Evolutionary conservation across 768 basidiomycete species (phyloP).

Genomic region (Boletus bicolor): DNA sequence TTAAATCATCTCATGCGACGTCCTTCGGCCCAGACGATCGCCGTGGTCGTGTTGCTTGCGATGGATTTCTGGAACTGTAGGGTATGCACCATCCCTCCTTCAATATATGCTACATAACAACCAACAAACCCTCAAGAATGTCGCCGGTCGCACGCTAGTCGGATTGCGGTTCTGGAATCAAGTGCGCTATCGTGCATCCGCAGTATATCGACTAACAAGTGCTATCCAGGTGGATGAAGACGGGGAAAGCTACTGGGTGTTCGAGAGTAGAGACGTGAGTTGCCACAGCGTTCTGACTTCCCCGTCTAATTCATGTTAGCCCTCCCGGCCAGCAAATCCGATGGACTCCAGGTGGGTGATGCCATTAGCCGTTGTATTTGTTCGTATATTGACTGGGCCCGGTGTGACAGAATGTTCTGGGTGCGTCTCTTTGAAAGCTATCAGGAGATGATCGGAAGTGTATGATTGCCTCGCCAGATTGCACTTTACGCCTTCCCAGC

Average conservation of each 20-base stretch:
- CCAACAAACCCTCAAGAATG: conserved; percentile 57
- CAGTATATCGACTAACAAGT: neutral
- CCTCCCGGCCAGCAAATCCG: conserved; percentile 83
- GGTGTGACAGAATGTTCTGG: conserved; percentile 80
- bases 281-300: neutral
- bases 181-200: conserved; percentile 32
- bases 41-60: conserved; percentile 88
- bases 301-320: conserved; percentile 42
- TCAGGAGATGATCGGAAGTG: conserved; percentile 13
- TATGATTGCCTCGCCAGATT: conserved; percentile 45
- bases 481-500: conserved; percentile 88
- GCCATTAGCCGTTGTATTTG: conserved; percentile 2
- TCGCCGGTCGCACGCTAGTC: conserved; percentile 89
- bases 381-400: conserved; percentile 6
- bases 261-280: conserved; percentile 92
- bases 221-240: conserved; percentile 82
- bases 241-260: conserved; percentile 96
- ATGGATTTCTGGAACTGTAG: conserved; percentile 99
- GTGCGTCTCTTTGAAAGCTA: conserved; percentile 39
- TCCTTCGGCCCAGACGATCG: conserved; percentile 58
- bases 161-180: conserved; percentile 99
- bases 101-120: neutral
- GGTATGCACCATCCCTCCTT: conserved; percentile 40
- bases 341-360: conserved; percentile 75
- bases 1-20: neutral